Evolutionary conservation across 2,329 filamentous ascomycete genomes (phyloP), one percentile per base, ranked within the genome.

Genomic region (Trichoderma koningii): DNA sequence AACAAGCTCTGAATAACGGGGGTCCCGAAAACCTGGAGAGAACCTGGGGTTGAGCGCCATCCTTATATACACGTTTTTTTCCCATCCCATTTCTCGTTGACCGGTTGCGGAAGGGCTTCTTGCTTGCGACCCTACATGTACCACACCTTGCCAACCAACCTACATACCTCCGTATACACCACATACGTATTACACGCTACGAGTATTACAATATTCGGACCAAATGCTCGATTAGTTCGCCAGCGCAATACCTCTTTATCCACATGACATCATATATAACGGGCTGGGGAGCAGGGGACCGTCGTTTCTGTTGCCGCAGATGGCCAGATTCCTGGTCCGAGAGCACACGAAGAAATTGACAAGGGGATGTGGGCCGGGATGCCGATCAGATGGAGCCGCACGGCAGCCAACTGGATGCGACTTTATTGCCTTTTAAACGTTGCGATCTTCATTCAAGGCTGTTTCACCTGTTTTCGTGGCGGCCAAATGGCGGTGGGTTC

Each of bases 181-280:
- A 23, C 21, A 23, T 23, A 23, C 21, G 21, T 23, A 23, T 23
- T 23, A 23, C 21, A 23, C 21, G 21, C 7, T 30, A 9, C 7
- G 7, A 9, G 7, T 1, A n/a, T n/a, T n/a, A 34, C 7, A 34
- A 1, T 7, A 9, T 34, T 34, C 57, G 57, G 48, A 38, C 30
- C 57, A 62, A 52, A 45, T 30, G 15, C 57, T 14, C 42, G 48
- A 52, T 62, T 7, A 21, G 57, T 62, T 34, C 17, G 34, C 34
- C 34, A 38, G 34, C 34, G n/a, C 30, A 42, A 30, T 23, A 30
- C 7, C n/a, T 23, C 21, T 7, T 62, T 62, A 52, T 53, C 57
- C 57, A 62, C 57, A 62, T 62, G 57, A 62, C 57, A 62, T 62
- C 57, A 62, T 62, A 28, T 38, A 38, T 12, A 38, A 19, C 19